Percentiles rank a stretch among this genome's conserved stretches.
Conservation (phyloP, 768 basidiomycete species). For the Mycena floridula region DNA sequence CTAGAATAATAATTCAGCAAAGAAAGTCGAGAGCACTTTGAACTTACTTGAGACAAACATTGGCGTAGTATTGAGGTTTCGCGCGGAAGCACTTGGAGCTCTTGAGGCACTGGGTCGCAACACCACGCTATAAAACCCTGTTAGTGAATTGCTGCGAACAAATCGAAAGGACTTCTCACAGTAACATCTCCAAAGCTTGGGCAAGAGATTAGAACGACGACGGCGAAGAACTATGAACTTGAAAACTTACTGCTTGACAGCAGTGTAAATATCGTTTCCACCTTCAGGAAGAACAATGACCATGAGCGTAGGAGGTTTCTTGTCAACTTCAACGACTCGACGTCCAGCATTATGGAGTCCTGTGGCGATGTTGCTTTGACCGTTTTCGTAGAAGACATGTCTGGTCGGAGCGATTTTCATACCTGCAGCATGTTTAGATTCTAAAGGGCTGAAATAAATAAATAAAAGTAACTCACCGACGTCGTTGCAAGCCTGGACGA, state of each 20-base stretch:
- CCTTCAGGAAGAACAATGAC: conserved; percentile 69
- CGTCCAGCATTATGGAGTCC: conserved; percentile 48
- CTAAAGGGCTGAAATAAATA: background rate
- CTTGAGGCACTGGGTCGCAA: conserved; percentile 78
- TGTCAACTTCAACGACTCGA: conserved; percentile 33
- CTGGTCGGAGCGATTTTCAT: conserved; percentile 43
- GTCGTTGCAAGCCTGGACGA: conserved; percentile 40
- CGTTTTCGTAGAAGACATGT: conserved; percentile 49
- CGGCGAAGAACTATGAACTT: too few species aligned
- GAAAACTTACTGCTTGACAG: conserved; percentile 66
- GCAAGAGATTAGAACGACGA: too few species aligned
- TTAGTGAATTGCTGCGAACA: conserved; percentile 1
- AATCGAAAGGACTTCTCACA: conserved; percentile 23
- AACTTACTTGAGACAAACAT: conserved; percentile 70
- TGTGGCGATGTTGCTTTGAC: conserved; percentile 48
- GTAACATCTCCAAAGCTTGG: conserved; percentile 69
- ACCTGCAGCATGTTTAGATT: conserved; percentile 30
- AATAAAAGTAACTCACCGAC: conserved; percentile 48
- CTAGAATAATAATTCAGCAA: conserved; percentile 26
- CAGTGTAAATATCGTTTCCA: conserved; percentile 70
- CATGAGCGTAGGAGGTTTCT: conserved; percentile 46
- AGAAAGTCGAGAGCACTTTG: background rate
- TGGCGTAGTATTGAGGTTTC: conserved; percentile 75
- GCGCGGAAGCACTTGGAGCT: conserved; percentile 58
- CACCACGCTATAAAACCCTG: conserved; percentile 44